phyloP scores from a whole-genome alignment of 257 asterid species.

The Dorcoceras hygrometricum region DNA sequence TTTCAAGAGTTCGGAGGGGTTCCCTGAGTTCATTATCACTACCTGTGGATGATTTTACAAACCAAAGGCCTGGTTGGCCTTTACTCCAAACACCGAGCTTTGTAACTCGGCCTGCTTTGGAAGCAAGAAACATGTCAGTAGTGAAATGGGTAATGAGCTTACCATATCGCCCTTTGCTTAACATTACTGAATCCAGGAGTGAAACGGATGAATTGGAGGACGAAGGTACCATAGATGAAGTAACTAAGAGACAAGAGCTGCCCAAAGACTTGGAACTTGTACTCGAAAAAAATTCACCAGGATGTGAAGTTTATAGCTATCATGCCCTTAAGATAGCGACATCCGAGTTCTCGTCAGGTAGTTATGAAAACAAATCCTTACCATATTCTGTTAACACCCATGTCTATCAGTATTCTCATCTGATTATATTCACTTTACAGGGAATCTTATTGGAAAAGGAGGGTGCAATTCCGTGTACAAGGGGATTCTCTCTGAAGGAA shows the following conservation, averaged over 20 bases:
- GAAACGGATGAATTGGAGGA: background rate
- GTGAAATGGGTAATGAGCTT: conserved; percentile 84
- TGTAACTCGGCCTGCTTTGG: conserved; percentile 38
- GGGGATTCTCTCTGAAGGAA: conserved; percentile 71
- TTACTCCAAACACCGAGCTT: conserved; percentile 62
- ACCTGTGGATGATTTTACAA: conserved; percentile 60
- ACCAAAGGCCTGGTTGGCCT: conserved; percentile 93
- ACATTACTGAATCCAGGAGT: background rate
- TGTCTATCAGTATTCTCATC: background rate
- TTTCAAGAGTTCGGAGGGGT: conserved; percentile 37
- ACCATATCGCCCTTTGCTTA: conserved; percentile 46
- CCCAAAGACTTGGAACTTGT: conserved; percentile 55
- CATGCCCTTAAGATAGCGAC: conserved; percentile 49
- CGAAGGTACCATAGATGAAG: background rate
- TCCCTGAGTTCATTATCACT: conserved; percentile 64
- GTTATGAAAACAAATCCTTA: conserved; percentile 2
- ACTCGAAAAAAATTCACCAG: conserved; percentile 38
- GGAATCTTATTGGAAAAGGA: conserved; percentile 72
- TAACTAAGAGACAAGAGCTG: conserved; percentile 28
- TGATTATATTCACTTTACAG: conserved; percentile 33
- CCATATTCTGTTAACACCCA: background rate
- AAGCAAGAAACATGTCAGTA: conserved; percentile 74
- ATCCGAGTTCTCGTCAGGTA: conserved; percentile 68
- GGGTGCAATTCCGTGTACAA: conserved; percentile 79
- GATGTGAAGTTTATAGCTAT: conserved; percentile 55